phyloP scores from a whole-genome alignment of 2,329 filamentous ascomycete genomes.

The Neospermospora avenae region DNA sequence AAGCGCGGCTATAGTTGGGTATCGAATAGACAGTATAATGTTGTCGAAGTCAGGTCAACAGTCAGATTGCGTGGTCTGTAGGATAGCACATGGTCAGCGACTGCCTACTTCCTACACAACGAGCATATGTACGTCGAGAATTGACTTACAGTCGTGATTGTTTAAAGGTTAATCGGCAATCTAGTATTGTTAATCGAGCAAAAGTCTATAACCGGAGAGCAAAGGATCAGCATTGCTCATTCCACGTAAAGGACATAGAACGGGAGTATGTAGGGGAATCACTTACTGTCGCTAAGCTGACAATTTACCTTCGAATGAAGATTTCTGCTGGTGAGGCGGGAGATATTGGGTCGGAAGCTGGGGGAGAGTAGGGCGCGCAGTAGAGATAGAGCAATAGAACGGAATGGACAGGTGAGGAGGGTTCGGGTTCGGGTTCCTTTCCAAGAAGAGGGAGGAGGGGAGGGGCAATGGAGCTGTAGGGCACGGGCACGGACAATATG shows the following conservation, averaged over 20 bases:
- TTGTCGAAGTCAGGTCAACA: neutral
- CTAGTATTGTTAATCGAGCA: neutral
- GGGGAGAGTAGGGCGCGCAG: neutral
- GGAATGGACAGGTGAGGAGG: neutral
- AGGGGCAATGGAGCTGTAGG: constrained; percentile 3
- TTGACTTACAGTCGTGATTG: neutral
- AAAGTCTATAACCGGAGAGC: neutral
- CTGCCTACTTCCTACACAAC: neutral
- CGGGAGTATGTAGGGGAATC: neutral
- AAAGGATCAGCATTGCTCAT: constrained; percentile 4
- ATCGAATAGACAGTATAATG: neutral
- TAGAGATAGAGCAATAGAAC: neutral
- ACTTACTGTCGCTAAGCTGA: neutral
- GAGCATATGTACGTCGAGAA: neutral
- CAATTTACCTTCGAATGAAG: neutral
- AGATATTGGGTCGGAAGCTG: neutral
- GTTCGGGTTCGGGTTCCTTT: neutral
- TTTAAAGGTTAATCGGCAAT: neutral
- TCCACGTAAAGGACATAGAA: neutral
- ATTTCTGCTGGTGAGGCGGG: neutral
- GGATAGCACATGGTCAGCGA: neutral
- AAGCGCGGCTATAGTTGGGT: neutral
- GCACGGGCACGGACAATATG: neutral
- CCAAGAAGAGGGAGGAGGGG: neutral
- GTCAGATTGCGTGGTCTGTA: neutral